Base-by-base conservation (phyloP, 225 moss, liverwort and hornwort genomes). In the Lunularia cruciata region DNA sequence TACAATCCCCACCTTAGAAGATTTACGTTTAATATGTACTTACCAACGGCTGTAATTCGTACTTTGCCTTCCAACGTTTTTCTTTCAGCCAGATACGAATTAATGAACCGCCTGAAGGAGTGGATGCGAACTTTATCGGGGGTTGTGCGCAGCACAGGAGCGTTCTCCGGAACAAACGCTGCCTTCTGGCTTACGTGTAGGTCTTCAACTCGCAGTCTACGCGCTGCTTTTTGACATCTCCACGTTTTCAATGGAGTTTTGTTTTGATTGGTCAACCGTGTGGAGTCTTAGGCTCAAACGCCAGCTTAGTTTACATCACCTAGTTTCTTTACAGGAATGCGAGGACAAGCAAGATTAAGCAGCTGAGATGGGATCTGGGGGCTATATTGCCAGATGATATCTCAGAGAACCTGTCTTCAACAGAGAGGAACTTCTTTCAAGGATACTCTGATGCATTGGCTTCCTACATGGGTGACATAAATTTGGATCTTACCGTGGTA, bases 91-190 rank as follows among this genome's bases (percentile, higher is more conserved):
- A 60, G 77, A 66, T 55, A 75, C 79, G 40, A 78, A 66, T 38
- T 76, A 74, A 64, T 70, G 82, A 59, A 61, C 81, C 54, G 70
- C 69, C 46, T 65, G 83, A 47, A 70, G 60, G 51, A 32, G 80
- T 75, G 2, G 89, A 90, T 79, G 81, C 82, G 36, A 84, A 98
- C 54, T 93, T 82, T 39, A 78, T 82, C 59, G 98, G 98, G 47
- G 98, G 93, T 56, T 83, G 91, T 52, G 90, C 90, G 82, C 98
- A 98, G 78, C 93, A 98, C 81, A 84, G 81, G 47, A 98, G 98
- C 64, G 85, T 98, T 63, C 79, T 98, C 45, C 87, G 98, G 51
- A 91, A 98, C 77, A 98, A 98, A 76, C 92, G 98, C 54, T 93
- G 98, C 76, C 90, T 98, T 54, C 71, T 93, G 77, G 93, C 91